Base-by-base conservation (phyloP, 306 rosid species). In the Vigna unguiculata region DNA sequence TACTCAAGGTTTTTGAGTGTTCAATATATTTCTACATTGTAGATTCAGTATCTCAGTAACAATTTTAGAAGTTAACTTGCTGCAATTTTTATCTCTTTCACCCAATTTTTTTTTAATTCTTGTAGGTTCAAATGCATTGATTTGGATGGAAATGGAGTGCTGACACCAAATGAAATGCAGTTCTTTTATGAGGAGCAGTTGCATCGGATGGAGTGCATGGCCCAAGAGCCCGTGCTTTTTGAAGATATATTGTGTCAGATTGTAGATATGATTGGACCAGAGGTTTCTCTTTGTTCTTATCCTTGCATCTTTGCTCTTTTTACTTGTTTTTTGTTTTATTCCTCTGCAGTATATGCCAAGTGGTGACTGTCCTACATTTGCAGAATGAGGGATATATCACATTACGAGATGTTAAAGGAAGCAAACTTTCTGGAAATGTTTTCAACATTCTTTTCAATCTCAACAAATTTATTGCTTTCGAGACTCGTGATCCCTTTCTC, bases 121-220 rank as follows among this genome's bases (percentile, higher is more conserved):
- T 71, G 76, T 86, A 96, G 99, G 99, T 96, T 96, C 91, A 92
- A 88, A 81, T 96, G 98, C 96, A 85, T 96, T 77, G 99, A 96
- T 81, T 90, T 96, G 88, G 99, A 96, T 86, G 99, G 98, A 78
- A 96, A 96, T 84, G 98, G 96, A 72, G 77, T 96, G 75, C 81
- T 96, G 78, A 96, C 99, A 7, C 82, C 91, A 76, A 96, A 96
- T 71, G 99, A 96, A 86, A 76, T 96, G 89, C 93, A 86, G 83
- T 96, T 92, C 89, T 96, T 92, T 85, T 96, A 96, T 61, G 99
- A 96, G 92, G 99, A 96, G 87, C 99, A 96, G 80, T 86, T 96
- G 88, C 99, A 96, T 80, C 88, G 99, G 81, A 96, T 96, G 98
- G 99, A 96, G 78, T 96, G 99, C 88, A 96, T 96, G 99, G 99